These are phyloP conservation scores for Funneliformis geosporum DNA, from an alignment of 192 early-diverging fungal genomes.

Conservation along the genomic window DNA sequence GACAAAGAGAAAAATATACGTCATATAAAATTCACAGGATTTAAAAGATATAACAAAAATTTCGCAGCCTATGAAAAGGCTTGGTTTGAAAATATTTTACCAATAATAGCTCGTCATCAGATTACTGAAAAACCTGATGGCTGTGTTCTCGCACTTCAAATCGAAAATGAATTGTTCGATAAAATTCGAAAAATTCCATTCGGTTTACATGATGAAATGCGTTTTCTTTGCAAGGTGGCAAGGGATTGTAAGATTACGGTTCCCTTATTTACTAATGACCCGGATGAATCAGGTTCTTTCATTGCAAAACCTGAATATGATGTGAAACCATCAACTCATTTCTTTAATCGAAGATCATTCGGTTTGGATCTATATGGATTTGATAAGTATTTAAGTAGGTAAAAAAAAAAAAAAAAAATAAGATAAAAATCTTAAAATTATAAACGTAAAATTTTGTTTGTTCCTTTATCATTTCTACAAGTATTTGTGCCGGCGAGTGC, in stretches of 20 bases:
- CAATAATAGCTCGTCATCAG: slow-evolving; percentile 77
- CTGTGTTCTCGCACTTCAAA: slow-evolving; percentile 77
- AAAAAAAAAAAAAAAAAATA: neutral
- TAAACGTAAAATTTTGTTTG: too few relatives aligned
- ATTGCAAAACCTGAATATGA: slow-evolving; percentile 46
- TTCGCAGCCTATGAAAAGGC: slow-evolving; percentile 72
- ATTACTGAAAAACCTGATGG: slow-evolving; percentile 63
- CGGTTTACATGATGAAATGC: slow-evolving; percentile 80
- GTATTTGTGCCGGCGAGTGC: slow-evolving; percentile 58
- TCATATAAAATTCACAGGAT: slow-evolving; percentile 65
- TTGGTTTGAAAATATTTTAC: slow-evolving; percentile 74
- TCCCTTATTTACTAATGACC: slow-evolving; percentile 88
- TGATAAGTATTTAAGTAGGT: slow-evolving; percentile 73
- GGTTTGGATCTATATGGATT: slow-evolving; percentile 79
- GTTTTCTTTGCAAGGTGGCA: slow-evolving; percentile 71
- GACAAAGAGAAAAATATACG: slow-evolving; percentile 73
- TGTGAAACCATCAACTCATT: slow-evolving; percentile 14
- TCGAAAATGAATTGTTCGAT: slow-evolving; percentile 81
- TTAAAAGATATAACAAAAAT: slow-evolving; percentile 67
- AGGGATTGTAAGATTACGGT: slow-evolving; percentile 75
- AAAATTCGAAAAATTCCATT: slow-evolving; percentile 60
- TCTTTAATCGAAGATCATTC: slow-evolving; percentile 50
- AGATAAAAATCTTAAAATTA: neutral
- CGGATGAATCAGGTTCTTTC: slow-evolving; percentile 67
- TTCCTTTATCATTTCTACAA: slow-evolving; percentile 14